A percentile compares a stretch with the other conserved stretches of the same genome.
phyloP scores from a whole-genome alignment of 2,329 filamentous ascomycete genomes.

The Phoma sp. region DNA sequence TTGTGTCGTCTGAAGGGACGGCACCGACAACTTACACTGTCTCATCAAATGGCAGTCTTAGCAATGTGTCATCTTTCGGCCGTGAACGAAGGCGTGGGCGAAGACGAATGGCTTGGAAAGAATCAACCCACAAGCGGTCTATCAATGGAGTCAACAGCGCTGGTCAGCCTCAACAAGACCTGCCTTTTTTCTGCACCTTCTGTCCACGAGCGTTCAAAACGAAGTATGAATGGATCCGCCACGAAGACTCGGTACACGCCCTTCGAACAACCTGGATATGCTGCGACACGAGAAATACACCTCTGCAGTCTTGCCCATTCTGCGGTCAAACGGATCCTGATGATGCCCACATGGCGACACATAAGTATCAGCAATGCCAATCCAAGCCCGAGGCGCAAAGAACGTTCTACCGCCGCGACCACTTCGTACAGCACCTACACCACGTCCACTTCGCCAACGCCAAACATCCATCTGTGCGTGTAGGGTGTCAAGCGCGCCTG shows the following conservation, averaged over 20 bases:
- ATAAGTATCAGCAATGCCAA: constrained; percentile 46
- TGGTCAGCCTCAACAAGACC: constrained; percentile 39
- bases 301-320: constrained; percentile 41
- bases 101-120: constrained; percentile 45
- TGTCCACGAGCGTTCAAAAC: constrained; percentile 47
- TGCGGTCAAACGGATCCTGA: constrained; percentile 43
- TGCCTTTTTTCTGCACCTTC: constrained; percentile 48
- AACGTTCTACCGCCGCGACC: constrained; percentile 48
- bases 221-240: constrained; percentile 49
- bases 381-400: constrained; percentile 45
- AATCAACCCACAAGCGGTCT: constrained; percentile 38
- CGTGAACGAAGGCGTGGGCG: constrained; percentile 44
- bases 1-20: constrained; percentile 43
- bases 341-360: constrained; percentile 43
- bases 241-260: constrained; percentile 48
- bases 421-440: constrained; percentile 47
- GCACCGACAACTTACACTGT: constrained; percentile 43
- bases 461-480: constrained; percentile 43
- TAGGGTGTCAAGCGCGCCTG: constrained; percentile 44
- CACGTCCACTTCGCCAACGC: constrained; percentile 45
- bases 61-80: constrained; percentile 46
- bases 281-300: constrained; percentile 37
- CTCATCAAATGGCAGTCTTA: constrained; percentile 41
- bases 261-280: constrained; percentile 50
- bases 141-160: constrained; percentile 41